A percentile compares a stretch with the other conserved stretches of the same genome.
phyloP scores from a whole-genome alignment of 495 filamentous ascomycete genomes.

The Lindgomyces ingoldianus region DNA sequence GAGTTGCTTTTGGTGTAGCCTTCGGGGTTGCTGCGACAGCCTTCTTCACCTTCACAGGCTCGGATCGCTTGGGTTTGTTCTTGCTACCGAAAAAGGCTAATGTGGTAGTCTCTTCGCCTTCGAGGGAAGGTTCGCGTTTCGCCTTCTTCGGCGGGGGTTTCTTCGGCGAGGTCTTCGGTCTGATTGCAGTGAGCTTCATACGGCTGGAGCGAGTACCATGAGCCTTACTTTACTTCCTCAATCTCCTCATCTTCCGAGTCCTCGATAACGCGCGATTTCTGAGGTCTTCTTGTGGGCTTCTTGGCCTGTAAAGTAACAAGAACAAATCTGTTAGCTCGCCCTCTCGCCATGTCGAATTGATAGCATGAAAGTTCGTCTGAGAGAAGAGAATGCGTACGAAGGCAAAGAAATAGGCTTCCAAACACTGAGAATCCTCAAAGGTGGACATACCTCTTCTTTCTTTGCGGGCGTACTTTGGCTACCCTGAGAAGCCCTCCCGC shows the following conservation, averaged over 20 bases:
- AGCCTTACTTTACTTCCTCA: constrained; percentile 31
- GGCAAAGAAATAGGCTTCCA: background rate
- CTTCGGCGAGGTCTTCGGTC: constrained; percentile 39
- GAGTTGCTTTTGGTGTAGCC: constrained; percentile 36
- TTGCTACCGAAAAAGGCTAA: constrained; percentile 46
- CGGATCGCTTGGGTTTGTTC: constrained; percentile 47
- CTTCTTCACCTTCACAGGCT: constrained; percentile 38
- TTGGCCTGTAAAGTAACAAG: constrained; percentile 13
- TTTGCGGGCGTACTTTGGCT: constrained; percentile 28
- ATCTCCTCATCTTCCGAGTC: constrained; percentile 40
- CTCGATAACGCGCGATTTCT: constrained; percentile 31
- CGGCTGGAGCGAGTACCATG: background rate
- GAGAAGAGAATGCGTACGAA: background rate
- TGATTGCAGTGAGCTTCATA: constrained; percentile 17
- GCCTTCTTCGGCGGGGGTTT: constrained; percentile 42
- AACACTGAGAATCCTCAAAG: background rate
- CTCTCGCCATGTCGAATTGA: background rate
- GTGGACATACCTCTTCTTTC: constrained; percentile 36
- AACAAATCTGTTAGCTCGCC: constrained; percentile 1
- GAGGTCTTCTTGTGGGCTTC: constrained; percentile 23
- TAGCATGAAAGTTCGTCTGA: background rate
- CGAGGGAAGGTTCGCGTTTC: constrained; percentile 37
- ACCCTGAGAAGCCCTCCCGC: constrained; percentile 35
- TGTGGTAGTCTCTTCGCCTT: constrained; percentile 42
- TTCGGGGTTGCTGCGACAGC: constrained; percentile 26